A percentile compares a stretch with the other conserved stretches of the same genome.
phyloP scores from a whole-genome alignment of 345 rosid species.

The Populus alba region DNA sequence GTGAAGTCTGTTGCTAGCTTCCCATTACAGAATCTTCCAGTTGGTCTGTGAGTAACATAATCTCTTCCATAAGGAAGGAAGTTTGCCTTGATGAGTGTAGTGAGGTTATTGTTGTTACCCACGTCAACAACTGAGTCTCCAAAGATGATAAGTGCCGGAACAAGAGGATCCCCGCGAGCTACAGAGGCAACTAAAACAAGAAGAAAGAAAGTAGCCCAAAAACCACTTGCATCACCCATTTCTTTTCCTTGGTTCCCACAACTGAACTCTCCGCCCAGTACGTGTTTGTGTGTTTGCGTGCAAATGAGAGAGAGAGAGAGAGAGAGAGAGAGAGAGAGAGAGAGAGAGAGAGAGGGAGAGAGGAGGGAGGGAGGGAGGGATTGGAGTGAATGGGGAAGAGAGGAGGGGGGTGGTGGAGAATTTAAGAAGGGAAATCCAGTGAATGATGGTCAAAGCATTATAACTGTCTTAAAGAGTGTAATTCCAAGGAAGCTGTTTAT shows the following conservation, averaged over 20 bases:
- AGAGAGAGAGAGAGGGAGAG: neutral
- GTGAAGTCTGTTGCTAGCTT: constrained; percentile 78
- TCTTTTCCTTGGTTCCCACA: neutral
- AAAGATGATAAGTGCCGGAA: constrained; percentile 75
- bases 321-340: neutral
- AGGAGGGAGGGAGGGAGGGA: neutral
- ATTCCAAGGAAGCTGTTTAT: constrained; percentile 23
- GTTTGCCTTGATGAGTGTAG: constrained; percentile 63
- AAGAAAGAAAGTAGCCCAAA: constrained; percentile 14
- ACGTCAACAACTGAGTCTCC: constrained; percentile 91
- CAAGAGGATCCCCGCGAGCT: constrained; percentile 57
- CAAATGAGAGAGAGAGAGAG: neutral
- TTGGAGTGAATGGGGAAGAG: constrained; percentile 16
- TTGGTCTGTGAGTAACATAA: constrained; percentile 59
- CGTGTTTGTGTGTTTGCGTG: neutral
- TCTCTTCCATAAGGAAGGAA: constrained; percentile 96
- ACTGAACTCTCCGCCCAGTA: neutral
- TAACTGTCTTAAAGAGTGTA: constrained; percentile 12
- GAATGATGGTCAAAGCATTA: constrained; percentile 21
- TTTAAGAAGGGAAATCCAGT: constrained; percentile 17
- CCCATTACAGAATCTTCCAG: constrained; percentile 92
- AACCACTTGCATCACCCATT: constrained; percentile 26
- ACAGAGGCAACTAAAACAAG: constrained; percentile 24
- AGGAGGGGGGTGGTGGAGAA: constrained; percentile 23
- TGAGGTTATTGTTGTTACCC: constrained; percentile 80